These are phyloP conservation scores for Penicillium flavigenum DNA, from an alignment of 495 filamentous ascomycete species.

Conservation along the genomic window DNA sequence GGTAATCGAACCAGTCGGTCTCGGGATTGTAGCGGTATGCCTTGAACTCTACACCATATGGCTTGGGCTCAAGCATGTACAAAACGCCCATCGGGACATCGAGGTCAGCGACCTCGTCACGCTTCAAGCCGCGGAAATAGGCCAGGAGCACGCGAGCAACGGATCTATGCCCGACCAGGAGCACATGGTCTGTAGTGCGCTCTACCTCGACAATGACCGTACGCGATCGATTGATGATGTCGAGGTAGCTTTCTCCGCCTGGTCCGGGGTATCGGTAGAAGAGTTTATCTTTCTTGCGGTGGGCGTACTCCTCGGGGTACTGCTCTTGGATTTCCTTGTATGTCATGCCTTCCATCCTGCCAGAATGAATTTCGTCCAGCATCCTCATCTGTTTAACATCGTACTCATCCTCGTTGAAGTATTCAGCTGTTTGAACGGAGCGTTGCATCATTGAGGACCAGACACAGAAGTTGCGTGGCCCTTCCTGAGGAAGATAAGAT, in stretches of 20 bases:
- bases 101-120: slow-evolving; percentile 87
- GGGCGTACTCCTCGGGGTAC: slow-evolving; percentile 73
- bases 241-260: slow-evolving; percentile 92
- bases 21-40: slow-evolving; percentile 83
- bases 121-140: slow-evolving; percentile 88
- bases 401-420: slow-evolving; percentile 95
- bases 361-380: slow-evolving; percentile 94
- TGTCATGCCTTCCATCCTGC: slow-evolving; percentile 88
- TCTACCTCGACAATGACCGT: slow-evolving; percentile 96
- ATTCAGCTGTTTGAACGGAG: slow-evolving; percentile 76
- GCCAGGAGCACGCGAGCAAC: slow-evolving; percentile 89
- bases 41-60: slow-evolving; percentile 95
- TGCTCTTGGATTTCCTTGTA: slow-evolving; percentile 80
- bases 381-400: slow-evolving; percentile 97
- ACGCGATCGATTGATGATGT: slow-evolving; percentile 93
- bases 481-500: slow-evolving; percentile 58
- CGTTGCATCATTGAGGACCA: slow-evolving; percentile 97
- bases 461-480: slow-evolving; percentile 88
- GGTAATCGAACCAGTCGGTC: slow-evolving; percentile 75
- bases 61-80: slow-evolving; percentile 94
- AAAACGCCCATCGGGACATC: slow-evolving; percentile 90
- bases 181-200: slow-evolving; percentile 91
- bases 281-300: slow-evolving; percentile 77
- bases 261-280: slow-evolving; percentile 93
- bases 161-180: slow-evolving; percentile 86